phyloP scores from a whole-genome alignment of 1,284 basidiomycete genomes.

The Neonothopanus nambi region DNA sequence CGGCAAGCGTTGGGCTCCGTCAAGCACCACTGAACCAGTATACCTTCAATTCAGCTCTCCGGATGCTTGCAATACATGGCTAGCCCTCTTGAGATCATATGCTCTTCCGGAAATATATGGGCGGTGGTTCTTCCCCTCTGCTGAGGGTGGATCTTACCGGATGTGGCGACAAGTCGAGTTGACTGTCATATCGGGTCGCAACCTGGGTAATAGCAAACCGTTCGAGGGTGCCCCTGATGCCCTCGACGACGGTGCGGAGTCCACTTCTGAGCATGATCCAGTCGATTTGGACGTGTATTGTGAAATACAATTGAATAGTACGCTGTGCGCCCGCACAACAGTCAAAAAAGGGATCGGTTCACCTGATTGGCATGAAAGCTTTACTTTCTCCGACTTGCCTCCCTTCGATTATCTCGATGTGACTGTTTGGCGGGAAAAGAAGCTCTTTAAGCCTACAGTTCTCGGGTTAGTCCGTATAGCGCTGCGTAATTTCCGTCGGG shows the following conservation, averaged over 20 bases:
- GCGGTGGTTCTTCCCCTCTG: conserved; percentile 47
- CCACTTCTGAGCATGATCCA: conserved; percentile 46
- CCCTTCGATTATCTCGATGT: conserved; percentile 70
- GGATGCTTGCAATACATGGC: conserved; percentile 67
- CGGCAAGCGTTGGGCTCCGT: conserved; percentile 60
- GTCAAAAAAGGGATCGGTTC: conserved; percentile 63
- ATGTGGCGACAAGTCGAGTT: conserved; percentile 83
- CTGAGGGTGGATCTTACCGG: conserved; percentile 74
- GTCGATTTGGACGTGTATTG: conserved; percentile 70
- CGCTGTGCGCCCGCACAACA: conserved; percentile 69
- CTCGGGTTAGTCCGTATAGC: conserved; percentile 68
- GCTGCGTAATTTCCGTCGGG: conserved; percentile 68
- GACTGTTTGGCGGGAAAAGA: conserved; percentile 67
- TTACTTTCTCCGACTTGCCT: conserved; percentile 70
- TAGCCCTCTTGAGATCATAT: conserved; percentile 73
- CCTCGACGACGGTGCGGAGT: conserved; percentile 31
- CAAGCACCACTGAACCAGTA: conserved; percentile 59
- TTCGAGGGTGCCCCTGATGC: conserved; percentile 21
- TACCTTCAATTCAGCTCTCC: conserved; percentile 66
- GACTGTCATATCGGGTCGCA: conserved; percentile 66
- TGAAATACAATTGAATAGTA: conserved; percentile 65
- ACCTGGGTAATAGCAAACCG: conserved; percentile 52
- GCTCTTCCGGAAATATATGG: conserved; percentile 78
- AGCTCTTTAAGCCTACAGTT: conserved; percentile 49
- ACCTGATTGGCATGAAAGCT: conserved; percentile 78